Evolutionary conservation across 306 rosid genomes (phyloP).

Genomic region (Abrus precatorius): DNA sequence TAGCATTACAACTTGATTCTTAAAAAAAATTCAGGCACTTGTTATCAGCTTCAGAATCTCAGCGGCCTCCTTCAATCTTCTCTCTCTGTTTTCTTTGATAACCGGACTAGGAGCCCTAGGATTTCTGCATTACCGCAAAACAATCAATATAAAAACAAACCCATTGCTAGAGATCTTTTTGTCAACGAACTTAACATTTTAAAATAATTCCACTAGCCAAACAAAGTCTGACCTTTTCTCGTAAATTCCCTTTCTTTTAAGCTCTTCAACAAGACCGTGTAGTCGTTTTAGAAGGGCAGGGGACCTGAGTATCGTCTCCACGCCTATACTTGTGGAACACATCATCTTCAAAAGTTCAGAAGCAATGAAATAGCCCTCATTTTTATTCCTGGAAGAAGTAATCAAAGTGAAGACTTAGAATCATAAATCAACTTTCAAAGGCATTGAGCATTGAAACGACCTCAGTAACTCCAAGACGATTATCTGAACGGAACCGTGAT

Average conservation of each 20-base stretch:
- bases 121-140: constrained; percentile 60
- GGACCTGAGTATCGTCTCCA: constrained; percentile 63
- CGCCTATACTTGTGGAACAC: constrained; percentile 64
- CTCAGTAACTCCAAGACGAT: constrained; percentile 76
- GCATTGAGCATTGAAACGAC: constrained; percentile 54
- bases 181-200: not conserved
- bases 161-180: not conserved
- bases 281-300: constrained; percentile 78
- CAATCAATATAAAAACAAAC: not conserved
- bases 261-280: constrained; percentile 76
- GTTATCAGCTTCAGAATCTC: constrained; percentile 67
- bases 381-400: constrained; percentile 79
- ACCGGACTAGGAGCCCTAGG: constrained; percentile 50
- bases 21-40: constrained; percentile 4
- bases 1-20: not conserved
- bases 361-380: constrained; percentile 79
- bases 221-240: constrained; percentile 68
- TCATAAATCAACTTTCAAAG: constrained; percentile 19
- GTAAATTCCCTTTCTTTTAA: constrained; percentile 53
- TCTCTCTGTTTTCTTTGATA: constrained; percentile 66
- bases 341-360: constrained; percentile 78
- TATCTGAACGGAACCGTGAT: constrained; percentile 62
- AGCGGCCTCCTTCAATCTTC: constrained; percentile 77
- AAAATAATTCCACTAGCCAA: not conserved
- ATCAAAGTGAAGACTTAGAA: constrained; percentile 10